A percentile compares a stretch with the other conserved stretches of the same genome.
phyloP scores from a whole-genome alignment of 768 basidiomycete genomes.

The Mycena maculata region DNA sequence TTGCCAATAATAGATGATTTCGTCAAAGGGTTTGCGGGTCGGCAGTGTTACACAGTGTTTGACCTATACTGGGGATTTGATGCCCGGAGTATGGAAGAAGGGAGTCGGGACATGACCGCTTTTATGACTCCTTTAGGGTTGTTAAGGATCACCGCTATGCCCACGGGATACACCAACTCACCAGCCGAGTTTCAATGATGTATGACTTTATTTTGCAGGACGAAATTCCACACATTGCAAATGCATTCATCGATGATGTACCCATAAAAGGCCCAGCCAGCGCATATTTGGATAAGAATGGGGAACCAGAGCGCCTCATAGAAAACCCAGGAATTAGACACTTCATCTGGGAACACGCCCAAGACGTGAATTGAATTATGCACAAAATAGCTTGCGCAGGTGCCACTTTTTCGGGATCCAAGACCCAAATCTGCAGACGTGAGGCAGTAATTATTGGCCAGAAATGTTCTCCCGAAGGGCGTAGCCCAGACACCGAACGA shows the following conservation, averaged over 20 bases:
- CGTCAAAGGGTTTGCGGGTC: conserved; percentile 35
- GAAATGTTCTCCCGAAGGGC: conserved; percentile 45
- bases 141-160: conserved; percentile 33
- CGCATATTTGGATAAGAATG: conserved; percentile 35
- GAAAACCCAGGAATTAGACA: conserved; percentile 38
- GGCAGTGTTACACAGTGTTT: conserved; percentile 29
- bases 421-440: conserved; percentile 41
- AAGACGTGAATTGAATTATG: conserved; percentile 43
- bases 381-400: conserved; percentile 42
- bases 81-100: conserved; percentile 22
- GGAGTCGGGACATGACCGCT: conserved; percentile 35
- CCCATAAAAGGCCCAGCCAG: conserved; percentile 42
- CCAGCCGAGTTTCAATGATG: conserved; percentile 38
- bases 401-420: conserved; percentile 45
- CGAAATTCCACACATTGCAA: conserved; percentile 44
- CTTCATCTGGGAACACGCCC: conserved; percentile 53
- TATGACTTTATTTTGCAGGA: conserved; percentile 45
- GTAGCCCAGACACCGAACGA: conserved; percentile 42
- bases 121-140: conserved; percentile 27
- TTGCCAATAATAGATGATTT: conserved; percentile 36
- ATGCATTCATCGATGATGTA: conserved; percentile 47
- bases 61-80: conserved; percentile 37
- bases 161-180: conserved; percentile 37
- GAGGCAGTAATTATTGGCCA: conserved; percentile 46
- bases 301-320: conserved; percentile 32